These are phyloP conservation scores for Fistulinella cinereoalba DNA, from an alignment of 1,284 basidiomycete species.

Conservation along the genomic window DNA sequence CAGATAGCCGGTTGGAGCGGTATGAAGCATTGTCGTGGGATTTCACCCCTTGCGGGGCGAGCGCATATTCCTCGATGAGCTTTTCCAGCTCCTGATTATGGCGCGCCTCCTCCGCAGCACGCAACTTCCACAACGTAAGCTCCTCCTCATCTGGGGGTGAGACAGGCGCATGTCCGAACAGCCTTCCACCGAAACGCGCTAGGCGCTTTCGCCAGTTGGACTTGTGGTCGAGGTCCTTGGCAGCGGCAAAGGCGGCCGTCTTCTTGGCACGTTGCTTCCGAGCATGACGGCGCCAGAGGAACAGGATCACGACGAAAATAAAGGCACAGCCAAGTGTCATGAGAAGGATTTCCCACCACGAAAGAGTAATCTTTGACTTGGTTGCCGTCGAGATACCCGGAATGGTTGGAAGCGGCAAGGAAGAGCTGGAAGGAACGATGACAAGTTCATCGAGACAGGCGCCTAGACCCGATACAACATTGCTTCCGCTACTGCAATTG, in stretches of 20 bases:
- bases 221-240: constrained; percentile 50
- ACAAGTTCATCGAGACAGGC: constrained; percentile 76
- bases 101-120: constrained; percentile 48
- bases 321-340: constrained; percentile 78
- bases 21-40: constrained; percentile 33
- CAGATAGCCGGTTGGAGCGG: constrained; percentile 42
- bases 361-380: constrained; percentile 39
- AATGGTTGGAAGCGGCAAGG: constrained; percentile 51
- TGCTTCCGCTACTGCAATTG: constrained; percentile 52
- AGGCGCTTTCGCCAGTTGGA: constrained; percentile 54
- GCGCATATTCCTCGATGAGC: constrained; percentile 51
- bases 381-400: constrained; percentile 51
- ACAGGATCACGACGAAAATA: constrained; percentile 64
- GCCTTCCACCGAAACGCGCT: constrained; percentile 50
- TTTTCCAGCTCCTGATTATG: constrained; percentile 50
- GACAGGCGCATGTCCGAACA: constrained; percentile 53
- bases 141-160: constrained; percentile 37
- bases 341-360: constrained; percentile 80
- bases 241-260: constrained; percentile 62
- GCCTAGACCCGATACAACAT: constrained; percentile 65
- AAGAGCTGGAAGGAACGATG: constrained; percentile 45
- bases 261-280: constrained; percentile 61
- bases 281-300: constrained; percentile 65
- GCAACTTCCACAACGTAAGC: constrained; percentile 43
- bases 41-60: constrained; percentile 38